A percentile compares a stretch with the other conserved stretches of the same genome.
These are phyloP conservation scores for Talinum fruticosum DNA, from an alignment of 148 eudicot genomes.

Conservation along the genomic window DNA sequence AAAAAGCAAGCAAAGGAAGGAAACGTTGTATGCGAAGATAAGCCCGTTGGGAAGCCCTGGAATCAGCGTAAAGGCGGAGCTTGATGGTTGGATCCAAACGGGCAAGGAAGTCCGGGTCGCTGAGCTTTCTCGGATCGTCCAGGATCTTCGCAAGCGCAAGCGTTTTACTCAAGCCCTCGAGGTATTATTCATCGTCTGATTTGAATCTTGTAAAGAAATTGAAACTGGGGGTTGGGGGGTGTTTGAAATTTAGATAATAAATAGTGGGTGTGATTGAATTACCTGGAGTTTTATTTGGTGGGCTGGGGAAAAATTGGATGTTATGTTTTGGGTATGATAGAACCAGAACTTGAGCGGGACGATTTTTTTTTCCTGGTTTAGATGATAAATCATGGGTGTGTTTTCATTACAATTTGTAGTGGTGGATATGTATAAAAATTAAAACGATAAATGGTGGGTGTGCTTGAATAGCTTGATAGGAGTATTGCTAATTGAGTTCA, in stretches of 20 bases:
- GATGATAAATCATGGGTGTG: neutral
- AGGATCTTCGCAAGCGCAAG: constrained; percentile 77
- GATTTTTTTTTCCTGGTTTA: neutral
- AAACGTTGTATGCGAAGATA: constrained; percentile 52
- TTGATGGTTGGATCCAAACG: constrained; percentile 59
- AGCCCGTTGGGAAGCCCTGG: constrained; percentile 75
- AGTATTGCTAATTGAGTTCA: too few relatives aligned
- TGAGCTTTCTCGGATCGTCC: constrained; percentile 63
- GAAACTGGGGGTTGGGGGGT: neutral
- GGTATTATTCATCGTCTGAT: constrained; percentile 31
- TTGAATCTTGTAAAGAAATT: neutral
- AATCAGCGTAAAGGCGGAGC: constrained; percentile 47
- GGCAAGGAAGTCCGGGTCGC: constrained; percentile 54
- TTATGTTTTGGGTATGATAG: neutral
- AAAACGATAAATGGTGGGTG: too few relatives aligned
- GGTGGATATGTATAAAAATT: too few relatives aligned
- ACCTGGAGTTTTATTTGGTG: neutral
- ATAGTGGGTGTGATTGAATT: neutral
- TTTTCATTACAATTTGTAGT: neutral
- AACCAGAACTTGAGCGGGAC: neutral
- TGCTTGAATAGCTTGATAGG: too few relatives aligned
- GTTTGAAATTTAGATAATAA: neutral
- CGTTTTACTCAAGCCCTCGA: constrained; percentile 80
- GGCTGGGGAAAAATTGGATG: neutral
- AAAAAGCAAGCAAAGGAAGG: constrained; percentile 20